Base-by-base conservation (phyloP, 2,329 filamentous ascomycete species). In the Orbilia blumenaviensis region DNA sequence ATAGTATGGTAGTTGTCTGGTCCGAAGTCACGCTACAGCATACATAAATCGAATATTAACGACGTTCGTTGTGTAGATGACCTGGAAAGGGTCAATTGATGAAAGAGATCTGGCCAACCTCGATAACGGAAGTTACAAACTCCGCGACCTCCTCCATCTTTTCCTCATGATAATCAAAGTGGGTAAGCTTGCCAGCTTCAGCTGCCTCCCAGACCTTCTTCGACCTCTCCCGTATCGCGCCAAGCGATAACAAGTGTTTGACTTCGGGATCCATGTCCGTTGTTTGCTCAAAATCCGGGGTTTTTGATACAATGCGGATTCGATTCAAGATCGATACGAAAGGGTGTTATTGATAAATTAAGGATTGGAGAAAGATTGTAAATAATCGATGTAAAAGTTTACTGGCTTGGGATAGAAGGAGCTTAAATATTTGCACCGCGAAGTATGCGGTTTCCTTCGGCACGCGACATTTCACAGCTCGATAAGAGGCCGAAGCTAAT, bases 81-180 rank as follows among this genome's bases (percentile, higher is more conserved):
- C n/a, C 18, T 1, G 10, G 34, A 12, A 12, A 42, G 8, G 5
- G 29, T 34, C 21, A 64, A 41, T 42, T 50, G 12, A 10, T 6
- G 29, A 16, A 16, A 10, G 16, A 36, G 16, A 21, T 44, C 36
- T 27, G 12, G n/a, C 3, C 66, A n/a, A 69, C 93, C 91, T 96
- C 97, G 85, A 97, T 96, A 78, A 97, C 94, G 46, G 91, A 90
- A 16, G 94, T 90, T 6, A 97, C 91, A 82, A 96, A 97, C 50
- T 88, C 87, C 8, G 94, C 92, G 0, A 94, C 94, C 78, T 94
- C 91, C 48, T 86, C 84, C 82, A 97, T 94, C 83, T 94, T 96
- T 83, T 83, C 84, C 86, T 94, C 89, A 83, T 97, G 93, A 48
- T 97, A 92, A 78, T 92, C 90, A 80, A 97, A 97, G 82, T 97